Conservation (phyloP, 805 yeast genomes). For the Ogataea trehaloabstinens region DNA sequence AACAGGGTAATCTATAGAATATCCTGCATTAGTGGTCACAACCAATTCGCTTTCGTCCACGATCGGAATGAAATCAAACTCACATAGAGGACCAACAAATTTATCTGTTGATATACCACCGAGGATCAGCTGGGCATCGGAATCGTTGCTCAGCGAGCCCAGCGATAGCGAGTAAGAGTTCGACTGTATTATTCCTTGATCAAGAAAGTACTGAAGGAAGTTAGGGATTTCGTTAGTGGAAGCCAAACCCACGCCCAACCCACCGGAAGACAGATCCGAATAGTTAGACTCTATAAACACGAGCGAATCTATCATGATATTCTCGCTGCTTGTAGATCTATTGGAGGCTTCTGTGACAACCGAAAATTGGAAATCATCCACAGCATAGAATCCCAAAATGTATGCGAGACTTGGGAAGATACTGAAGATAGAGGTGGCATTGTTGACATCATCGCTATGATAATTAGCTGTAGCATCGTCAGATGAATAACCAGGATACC, state of each 20-base stretch:
- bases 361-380: constrained; percentile 23
- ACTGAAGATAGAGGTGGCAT: constrained; percentile 15
- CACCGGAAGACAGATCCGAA: constrained; percentile 40
- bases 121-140: constrained; percentile 41
- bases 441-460: constrained; percentile 1
- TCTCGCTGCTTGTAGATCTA: constrained; percentile 4
- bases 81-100: constrained; percentile 45
- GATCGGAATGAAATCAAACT: constrained; percentile 50
- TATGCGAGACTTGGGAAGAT: constrained; percentile 21
- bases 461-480: background rate
- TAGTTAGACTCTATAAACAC: constrained; percentile 38
- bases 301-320: constrained; percentile 22
- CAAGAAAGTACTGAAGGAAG: constrained; percentile 35
- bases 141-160: constrained; percentile 20
- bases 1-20: constrained; percentile 33
- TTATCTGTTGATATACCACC: constrained; percentile 57
- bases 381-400: constrained; percentile 24
- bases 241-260: constrained; percentile 44
- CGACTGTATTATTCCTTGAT: constrained; percentile 31
- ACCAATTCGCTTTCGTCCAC: constrained; percentile 14
- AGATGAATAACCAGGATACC: constrained; percentile 3
- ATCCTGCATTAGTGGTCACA: constrained; percentile 14
- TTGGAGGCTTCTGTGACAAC: constrained; percentile 7
- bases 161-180: constrained; percentile 46
- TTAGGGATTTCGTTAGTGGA: constrained; percentile 21